These are phyloP conservation scores for Flaveria brownii DNA, from an alignment of 129 eudicot species.

Conservation along the genomic window DNA sequence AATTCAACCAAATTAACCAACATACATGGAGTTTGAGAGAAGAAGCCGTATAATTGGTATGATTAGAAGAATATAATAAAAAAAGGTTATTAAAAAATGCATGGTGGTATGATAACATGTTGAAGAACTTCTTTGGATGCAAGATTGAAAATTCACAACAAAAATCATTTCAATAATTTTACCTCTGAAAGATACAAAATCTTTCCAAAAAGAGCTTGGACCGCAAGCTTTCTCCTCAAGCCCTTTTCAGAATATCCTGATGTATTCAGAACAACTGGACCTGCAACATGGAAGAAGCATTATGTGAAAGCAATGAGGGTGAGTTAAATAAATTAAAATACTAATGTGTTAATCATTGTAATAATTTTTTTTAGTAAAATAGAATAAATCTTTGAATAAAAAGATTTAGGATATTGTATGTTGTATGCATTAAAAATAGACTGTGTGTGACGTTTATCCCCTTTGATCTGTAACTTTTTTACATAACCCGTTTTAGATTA, in stretches of 20 bases:
- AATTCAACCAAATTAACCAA: conserved; percentile 8
- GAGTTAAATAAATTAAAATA: background rate
- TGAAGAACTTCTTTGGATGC: conserved; percentile 1
- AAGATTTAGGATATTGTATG: background rate
- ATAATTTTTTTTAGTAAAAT: background rate
- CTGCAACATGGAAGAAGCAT: conserved; percentile 49
- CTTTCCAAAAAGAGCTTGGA: conserved; percentile 95
- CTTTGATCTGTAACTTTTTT: background rate
- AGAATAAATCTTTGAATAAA: background rate
- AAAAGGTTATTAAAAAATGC: background rate
- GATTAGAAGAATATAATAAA: background rate
- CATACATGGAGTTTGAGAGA: background rate
- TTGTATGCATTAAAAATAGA: background rate
- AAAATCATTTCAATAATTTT: conserved; percentile 2
- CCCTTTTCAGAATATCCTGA: conserved; percentile 94
- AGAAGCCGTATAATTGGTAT: background rate
- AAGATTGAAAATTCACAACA: background rate
- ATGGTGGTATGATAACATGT: background rate
- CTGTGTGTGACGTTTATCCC: background rate
- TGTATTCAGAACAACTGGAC: conserved; percentile 95
- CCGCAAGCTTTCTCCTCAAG: conserved; percentile 90
- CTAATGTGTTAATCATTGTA: background rate
- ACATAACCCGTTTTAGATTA: background rate
- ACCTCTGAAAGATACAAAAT: conserved; percentile 95
- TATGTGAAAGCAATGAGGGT: conserved; percentile 11